A percentile compares a stretch with the other conserved stretches of the same genome.
phyloP scores from a whole-genome alignment of 2,329 filamentous ascomycete genomes.

The Phyllosticta citribraziliensis region DNA sequence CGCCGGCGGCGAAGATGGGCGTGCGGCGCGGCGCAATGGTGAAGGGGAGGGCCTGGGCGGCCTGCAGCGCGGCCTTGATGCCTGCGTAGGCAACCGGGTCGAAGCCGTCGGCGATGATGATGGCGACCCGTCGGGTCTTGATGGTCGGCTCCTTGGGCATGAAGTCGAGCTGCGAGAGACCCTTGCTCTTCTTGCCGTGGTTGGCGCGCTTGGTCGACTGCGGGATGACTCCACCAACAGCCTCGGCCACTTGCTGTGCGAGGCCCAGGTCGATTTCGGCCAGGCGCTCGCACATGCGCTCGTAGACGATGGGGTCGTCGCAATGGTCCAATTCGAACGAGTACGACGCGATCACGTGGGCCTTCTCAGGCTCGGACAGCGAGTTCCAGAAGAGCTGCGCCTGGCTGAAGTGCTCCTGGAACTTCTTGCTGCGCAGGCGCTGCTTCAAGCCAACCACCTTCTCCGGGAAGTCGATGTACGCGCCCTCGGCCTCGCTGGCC shows the following conservation, averaged over 20 bases:
- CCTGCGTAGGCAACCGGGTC: constrained; percentile 56
- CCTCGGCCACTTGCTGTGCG: constrained; percentile 57
- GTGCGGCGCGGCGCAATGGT: constrained; percentile 62
- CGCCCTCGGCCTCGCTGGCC: constrained; percentile 51
- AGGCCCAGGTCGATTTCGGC: constrained; percentile 63
- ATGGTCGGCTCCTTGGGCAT: constrained; percentile 56
- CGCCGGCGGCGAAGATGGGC: constrained; percentile 53
- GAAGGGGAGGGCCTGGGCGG: constrained; percentile 56
- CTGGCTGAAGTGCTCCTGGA: constrained; percentile 67
- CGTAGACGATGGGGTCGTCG: constrained; percentile 67
- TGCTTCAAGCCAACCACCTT: constrained; percentile 62
- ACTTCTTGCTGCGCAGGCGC: constrained; percentile 60
- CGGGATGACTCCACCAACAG: constrained; percentile 57
- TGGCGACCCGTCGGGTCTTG: constrained; percentile 59
- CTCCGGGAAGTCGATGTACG: constrained; percentile 57
- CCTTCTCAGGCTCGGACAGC: constrained; percentile 55
- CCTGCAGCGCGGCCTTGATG: constrained; percentile 53
- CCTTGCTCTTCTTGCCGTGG: constrained; percentile 57
- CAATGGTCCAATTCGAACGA: constrained; percentile 72
- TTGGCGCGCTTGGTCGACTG: constrained; percentile 46
- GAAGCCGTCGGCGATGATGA: constrained; percentile 70
- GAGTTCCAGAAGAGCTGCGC: constrained; percentile 80
- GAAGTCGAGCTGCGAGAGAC: constrained; percentile 61
- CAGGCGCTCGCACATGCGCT: constrained; percentile 57
- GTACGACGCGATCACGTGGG: constrained; percentile 51